phyloP scores from a whole-genome alignment of 371 early-diverging fungal species.

The Zopfochytrium polystomum region DNA sequence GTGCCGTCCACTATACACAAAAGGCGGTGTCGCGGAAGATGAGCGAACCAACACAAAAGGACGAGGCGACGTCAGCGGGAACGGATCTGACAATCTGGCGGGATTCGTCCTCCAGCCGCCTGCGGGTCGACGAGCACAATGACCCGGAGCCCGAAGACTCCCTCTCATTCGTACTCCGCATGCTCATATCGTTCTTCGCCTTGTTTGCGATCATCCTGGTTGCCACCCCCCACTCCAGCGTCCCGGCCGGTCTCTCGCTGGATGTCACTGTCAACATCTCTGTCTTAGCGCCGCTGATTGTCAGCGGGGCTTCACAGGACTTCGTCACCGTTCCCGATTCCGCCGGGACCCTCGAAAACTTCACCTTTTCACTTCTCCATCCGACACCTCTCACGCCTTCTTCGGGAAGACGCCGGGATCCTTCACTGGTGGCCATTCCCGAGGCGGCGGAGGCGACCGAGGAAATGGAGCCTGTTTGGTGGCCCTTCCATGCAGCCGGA shows the following conservation, averaged over 20 bases:
- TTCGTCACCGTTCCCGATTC: not conserved
- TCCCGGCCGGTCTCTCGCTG: conserved; percentile 13
- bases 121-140: conserved; percentile 9
- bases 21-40: no score
- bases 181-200: conserved; percentile 23
- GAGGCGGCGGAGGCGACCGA: not conserved
- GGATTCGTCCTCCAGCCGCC: conserved; percentile 15
- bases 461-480: not conserved
- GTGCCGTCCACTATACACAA: no score
- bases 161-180: conserved; percentile 16
- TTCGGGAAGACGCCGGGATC: not conserved
- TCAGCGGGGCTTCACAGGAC: not conserved
- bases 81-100: conserved; percentile 23
- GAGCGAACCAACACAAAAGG: no score
- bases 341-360: not conserved
- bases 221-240: conserved; percentile 14
- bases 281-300: not conserved
- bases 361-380: not conserved
- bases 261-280: conserved; percentile 27
- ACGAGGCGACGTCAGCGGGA: not conserved
- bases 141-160: conserved; percentile 7
- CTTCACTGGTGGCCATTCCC: not conserved
- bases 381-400: not conserved
- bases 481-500: not conserved
- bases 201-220: conserved; percentile 20